These are phyloP conservation scores for Vicia villosa DNA, from an alignment of 306 rosid genomes.

Conservation along the genomic window DNA sequence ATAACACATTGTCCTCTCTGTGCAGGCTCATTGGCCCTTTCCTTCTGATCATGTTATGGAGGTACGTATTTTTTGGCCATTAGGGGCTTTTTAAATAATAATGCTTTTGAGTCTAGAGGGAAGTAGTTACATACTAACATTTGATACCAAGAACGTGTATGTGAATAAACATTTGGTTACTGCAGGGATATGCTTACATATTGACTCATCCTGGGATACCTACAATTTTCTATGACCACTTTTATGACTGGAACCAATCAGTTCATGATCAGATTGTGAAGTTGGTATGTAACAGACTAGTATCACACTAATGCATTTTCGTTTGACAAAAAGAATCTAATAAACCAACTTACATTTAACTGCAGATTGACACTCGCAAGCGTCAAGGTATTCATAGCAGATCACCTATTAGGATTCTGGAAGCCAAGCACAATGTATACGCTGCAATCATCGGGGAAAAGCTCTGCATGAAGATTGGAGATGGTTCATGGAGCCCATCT, in stretches of 20 bases:
- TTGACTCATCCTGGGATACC: slow-evolving; percentile 95
- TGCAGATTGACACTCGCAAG: slow-evolving; percentile 79
- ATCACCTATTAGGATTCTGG: slow-evolving; percentile 69
- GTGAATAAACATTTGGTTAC: background rate
- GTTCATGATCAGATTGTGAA: slow-evolving; percentile 72
- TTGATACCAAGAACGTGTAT: background rate
- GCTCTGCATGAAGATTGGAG: slow-evolving; percentile 88
- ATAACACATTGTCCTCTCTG: slow-evolving; percentile 8
- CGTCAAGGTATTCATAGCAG: slow-evolving; percentile 75
- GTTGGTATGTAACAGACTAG: slow-evolving; percentile 52
- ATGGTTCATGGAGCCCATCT: slow-evolving; percentile 82
- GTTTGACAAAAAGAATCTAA: slow-evolving; percentile 4
- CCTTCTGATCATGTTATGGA: slow-evolving; percentile 80
- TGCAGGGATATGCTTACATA: slow-evolving; percentile 88
- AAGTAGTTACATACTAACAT: slow-evolving; percentile 9
- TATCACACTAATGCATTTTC: background rate
- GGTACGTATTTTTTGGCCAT: slow-evolving; percentile 45
- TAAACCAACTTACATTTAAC: slow-evolving; percentile 26
- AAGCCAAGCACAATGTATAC: slow-evolving; percentile 78
- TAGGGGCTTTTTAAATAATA: slow-evolving; percentile 22
- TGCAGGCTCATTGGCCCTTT: slow-evolving; percentile 98
- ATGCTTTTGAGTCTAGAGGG: slow-evolving; percentile 21
- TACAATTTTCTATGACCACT: slow-evolving; percentile 90
- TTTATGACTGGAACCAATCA: slow-evolving; percentile 68
- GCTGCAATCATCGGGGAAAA: slow-evolving; percentile 81